Evolutionary conservation across 2,329 filamentous ascomycete genomes (phyloP).

Genomic region (Anisogramma anomala): DNA sequence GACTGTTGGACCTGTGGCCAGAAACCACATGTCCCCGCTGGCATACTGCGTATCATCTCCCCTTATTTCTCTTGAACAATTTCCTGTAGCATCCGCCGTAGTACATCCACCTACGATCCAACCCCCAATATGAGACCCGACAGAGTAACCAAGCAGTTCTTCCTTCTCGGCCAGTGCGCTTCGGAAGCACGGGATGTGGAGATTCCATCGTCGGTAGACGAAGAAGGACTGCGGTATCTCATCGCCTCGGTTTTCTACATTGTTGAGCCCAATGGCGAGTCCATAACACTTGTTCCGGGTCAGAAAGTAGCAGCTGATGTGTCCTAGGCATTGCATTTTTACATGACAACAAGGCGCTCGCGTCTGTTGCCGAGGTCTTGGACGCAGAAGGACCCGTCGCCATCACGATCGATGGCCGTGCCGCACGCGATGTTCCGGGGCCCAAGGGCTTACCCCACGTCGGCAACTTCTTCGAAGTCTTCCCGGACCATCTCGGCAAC

Average conservation of each 20-base stretch:
- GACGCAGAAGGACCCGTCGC: conserved; percentile 24
- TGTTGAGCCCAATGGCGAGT: conserved; percentile 29
- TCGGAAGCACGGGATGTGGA: conserved; percentile 27
- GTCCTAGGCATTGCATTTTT: conserved; percentile 28
- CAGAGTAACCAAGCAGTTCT: conserved; percentile 26
- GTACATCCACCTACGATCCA: not conserved
- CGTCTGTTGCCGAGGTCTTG: conserved; percentile 25
- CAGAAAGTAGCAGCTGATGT: not conserved
- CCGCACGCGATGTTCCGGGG: conserved; percentile 38
- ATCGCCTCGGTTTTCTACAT: conserved; percentile 32
- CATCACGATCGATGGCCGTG: conserved; percentile 37
- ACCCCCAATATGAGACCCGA: conserved; percentile 20
- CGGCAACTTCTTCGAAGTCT: conserved; percentile 44
- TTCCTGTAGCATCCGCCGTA: too few relatives aligned
- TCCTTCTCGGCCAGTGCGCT: conserved; percentile 30
- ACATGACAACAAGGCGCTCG: conserved; percentile 22
- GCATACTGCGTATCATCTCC: too few relatives aligned
- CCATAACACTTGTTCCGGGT: not conserved
- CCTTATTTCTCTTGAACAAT: too few relatives aligned
- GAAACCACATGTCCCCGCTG: too few relatives aligned
- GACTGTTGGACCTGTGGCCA: too few relatives aligned
- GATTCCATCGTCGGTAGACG: conserved; percentile 23
- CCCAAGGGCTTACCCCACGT: conserved; percentile 36
- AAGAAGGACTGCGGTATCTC: conserved; percentile 28
- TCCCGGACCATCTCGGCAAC: conserved; percentile 46